phyloP scores from a whole-genome alignment of 768 basidiomycete genomes.

The Mycena vitilis region DNA sequence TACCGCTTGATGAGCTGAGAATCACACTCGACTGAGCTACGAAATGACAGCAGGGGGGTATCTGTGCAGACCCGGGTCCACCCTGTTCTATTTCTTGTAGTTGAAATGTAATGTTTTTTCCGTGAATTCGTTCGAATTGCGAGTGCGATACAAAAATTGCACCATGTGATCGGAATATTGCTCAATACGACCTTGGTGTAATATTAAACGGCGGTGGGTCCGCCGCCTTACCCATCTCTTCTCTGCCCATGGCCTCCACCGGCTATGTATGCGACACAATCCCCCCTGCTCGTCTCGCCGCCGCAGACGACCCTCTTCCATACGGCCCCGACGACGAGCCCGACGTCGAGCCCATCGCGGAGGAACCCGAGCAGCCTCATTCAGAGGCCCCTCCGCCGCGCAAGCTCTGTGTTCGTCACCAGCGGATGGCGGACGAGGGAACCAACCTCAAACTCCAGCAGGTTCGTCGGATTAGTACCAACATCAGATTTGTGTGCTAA shows the following conservation, averaged over 20 bases:
- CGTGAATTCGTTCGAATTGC: neutral
- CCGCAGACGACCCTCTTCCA: conserved; percentile 35
- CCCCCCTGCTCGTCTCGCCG: conserved; percentile 69
- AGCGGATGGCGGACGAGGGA: conserved; percentile 96
- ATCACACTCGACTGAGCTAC: conserved; percentile 87
- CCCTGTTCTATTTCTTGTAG: conserved; percentile 36
- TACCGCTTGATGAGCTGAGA: conserved; percentile 95
- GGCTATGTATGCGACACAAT: conserved; percentile 79
- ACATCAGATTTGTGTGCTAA: conserved; percentile 10
- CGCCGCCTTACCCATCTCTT: neutral
- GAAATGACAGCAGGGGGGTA: conserved; percentile 35
- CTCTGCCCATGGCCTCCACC: conserved; percentile 41
- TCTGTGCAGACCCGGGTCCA: conserved; percentile 40
- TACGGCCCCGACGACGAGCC: conserved; percentile 32
- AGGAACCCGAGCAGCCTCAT: conserved; percentile 37
- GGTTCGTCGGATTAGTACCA: conserved; percentile 57
- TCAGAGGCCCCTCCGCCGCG: conserved; percentile 60
- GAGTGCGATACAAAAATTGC: neutral
- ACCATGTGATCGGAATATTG: neutral
- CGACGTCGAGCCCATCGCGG: conserved; percentile 23
- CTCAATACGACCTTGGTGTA: no score
- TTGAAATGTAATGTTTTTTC: conserved; percentile 22
- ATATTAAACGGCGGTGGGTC: neutral
- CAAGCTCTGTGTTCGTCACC: conserved; percentile 93
- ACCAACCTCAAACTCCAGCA: conserved; percentile 92